phyloP scores from a whole-genome alignment of 1,139 yeast genomes.

The Nadsonia starkeyi-henricii region DNA sequence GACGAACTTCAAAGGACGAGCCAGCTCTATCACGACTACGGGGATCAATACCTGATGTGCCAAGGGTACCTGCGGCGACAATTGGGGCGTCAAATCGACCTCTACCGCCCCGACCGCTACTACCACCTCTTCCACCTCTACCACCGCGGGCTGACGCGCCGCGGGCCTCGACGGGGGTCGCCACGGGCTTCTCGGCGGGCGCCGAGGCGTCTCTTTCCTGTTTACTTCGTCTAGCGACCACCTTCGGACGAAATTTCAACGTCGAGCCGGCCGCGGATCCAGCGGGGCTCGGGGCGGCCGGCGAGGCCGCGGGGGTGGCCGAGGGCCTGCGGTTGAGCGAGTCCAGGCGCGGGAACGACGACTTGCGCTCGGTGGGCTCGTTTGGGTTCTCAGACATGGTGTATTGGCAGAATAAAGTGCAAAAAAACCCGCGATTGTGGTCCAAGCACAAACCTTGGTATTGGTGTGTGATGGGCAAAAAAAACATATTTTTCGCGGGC shows the following conservation, averaged over 20 bases:
- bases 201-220: constrained; percentile 74
- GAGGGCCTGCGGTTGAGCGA: constrained; percentile 14
- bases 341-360: constrained; percentile 16
- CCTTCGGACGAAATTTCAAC: constrained; percentile 62
- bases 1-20: neutral
- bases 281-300: neutral
- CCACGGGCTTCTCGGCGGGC: constrained; percentile 37
- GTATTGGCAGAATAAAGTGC: no score
- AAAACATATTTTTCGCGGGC: no score
- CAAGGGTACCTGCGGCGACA: constrained; percentile 4
- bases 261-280: constrained; percentile 1
- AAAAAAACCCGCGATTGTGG: no score
- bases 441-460: no score
- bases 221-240: constrained; percentile 64
- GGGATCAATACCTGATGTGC: neutral
- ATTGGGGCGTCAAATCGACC: constrained; percentile 20
- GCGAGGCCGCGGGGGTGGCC: constrained; percentile 3
- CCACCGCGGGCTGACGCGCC: constrained; percentile 8
- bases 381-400: neutral
- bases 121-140: constrained; percentile 12
- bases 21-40: neutral
- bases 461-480: no score
- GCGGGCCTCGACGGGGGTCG: constrained; percentile 8
- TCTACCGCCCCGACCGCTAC: constrained; percentile 13
- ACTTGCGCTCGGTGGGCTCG: neutral